Evolutionary conservation across 2,329 filamentous ascomycete species (phyloP).

Genomic region (Ciborinia camelliae): DNA sequence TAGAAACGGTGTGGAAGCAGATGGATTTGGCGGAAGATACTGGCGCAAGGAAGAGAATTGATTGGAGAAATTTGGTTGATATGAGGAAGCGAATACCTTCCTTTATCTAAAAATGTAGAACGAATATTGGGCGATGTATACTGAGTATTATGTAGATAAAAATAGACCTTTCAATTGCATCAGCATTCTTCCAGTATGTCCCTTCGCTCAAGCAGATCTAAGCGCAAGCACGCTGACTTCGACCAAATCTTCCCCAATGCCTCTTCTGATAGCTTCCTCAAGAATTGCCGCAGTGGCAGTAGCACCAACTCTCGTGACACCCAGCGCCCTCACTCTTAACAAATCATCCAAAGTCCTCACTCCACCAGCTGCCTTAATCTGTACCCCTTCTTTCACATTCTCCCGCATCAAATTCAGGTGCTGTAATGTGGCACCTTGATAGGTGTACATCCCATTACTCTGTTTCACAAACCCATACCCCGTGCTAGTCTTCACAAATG

Average conservation of each 20-base stretch:
- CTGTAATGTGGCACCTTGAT: constrained; percentile 50
- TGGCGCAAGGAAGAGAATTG: constrained; percentile 4
- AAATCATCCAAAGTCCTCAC: constrained; percentile 56
- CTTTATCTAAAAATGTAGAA: constrained; percentile 13
- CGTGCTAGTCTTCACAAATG: constrained; percentile 59
- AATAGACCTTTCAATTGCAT: neutral
- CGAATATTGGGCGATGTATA: constrained; percentile 6
- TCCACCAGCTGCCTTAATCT: constrained; percentile 57
- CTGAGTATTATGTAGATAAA: neutral
- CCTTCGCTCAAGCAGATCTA: neutral
- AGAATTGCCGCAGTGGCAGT: constrained; percentile 54
- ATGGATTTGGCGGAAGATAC: constrained; percentile 39
- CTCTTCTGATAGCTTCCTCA: constrained; percentile 50
- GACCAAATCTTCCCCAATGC: constrained; percentile 40
- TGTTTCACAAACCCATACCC: constrained; percentile 60
- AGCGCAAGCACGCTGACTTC: constrained; percentile 24
- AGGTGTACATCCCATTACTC: constrained; percentile 48
- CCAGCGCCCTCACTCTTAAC: constrained; percentile 51
- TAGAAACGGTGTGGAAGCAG: constrained; percentile 47
- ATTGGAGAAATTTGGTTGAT: constrained; percentile 20
- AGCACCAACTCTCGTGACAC: constrained; percentile 54
- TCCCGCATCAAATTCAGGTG: constrained; percentile 54
- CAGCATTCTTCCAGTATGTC: neutral
- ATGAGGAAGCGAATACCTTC: constrained; percentile 14
- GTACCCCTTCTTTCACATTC: constrained; percentile 43